phyloP scores from a whole-genome alignment of 2,329 filamentous ascomycete genomes.

The Penicillium polonicum region DNA sequence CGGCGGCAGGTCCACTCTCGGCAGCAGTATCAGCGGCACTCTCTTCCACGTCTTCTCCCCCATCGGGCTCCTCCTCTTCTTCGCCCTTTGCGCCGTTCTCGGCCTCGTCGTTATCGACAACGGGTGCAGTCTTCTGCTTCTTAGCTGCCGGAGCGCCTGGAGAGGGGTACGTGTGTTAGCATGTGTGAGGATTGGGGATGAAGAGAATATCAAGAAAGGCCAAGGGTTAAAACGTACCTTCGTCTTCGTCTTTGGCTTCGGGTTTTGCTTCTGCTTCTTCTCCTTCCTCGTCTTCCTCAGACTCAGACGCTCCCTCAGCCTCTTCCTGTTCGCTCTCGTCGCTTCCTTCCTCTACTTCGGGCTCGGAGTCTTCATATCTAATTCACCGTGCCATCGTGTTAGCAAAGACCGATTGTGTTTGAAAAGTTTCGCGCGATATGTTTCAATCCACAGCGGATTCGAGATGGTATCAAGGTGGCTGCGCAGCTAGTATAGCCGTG shows the following conservation, averaged over 20 bases:
- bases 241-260: slow-evolving; percentile 17
- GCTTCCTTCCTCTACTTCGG: slow-evolving; percentile 29
- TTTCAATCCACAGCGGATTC: neutral
- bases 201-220: neutral
- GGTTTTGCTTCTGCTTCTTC: slow-evolving; percentile 14
- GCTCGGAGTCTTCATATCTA: slow-evolving; percentile 40
- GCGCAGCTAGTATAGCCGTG: neutral
- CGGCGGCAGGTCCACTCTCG: slow-evolving; percentile 33
- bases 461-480: neutral
- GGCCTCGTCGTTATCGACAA: slow-evolving; percentile 19
- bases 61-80: slow-evolving; percentile 17
- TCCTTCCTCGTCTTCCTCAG: slow-evolving; percentile 27
- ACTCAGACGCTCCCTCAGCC: slow-evolving; percentile 31
- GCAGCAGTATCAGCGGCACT: slow-evolving; percentile 32
- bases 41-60: slow-evolving; percentile 25
- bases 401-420: slow-evolving; percentile 9
- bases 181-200: neutral
- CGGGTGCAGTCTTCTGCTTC: slow-evolving; percentile 34
- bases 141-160: slow-evolving; percentile 30
- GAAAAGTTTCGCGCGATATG: neutral
- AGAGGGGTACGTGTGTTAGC: neutral
- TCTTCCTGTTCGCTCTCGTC: slow-evolving; percentile 33
- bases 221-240: slow-evolving; percentile 18
- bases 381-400: neutral
- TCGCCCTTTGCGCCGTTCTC: slow-evolving; percentile 25